A percentile compares a stretch with the other conserved stretches of the same genome.
These are phyloP conservation scores for Boletus albobrunnescens DNA, from an alignment of 1,284 basidiomycete genomes.

Conservation along the genomic window DNA sequence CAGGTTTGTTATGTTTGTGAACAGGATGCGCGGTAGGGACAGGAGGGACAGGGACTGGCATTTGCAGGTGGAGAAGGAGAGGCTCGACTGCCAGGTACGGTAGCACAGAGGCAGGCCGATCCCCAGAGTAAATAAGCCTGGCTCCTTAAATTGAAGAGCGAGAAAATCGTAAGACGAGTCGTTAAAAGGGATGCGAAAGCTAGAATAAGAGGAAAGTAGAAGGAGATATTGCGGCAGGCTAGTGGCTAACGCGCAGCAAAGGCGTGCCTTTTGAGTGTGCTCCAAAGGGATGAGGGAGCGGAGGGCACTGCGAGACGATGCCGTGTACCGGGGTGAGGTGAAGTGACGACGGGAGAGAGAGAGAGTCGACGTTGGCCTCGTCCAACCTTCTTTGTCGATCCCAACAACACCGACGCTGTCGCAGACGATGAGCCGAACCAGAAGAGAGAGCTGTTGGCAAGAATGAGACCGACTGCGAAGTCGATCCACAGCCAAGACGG, in stretches of 20 bases:
- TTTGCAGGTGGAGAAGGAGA: conserved; percentile 47
- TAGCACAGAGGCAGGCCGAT: conserved; percentile 37
- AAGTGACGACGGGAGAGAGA: conserved; percentile 13
- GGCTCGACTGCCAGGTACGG: conserved; percentile 41
- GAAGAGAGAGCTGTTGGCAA: conserved; percentile 36
- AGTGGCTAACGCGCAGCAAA: conserved; percentile 83
- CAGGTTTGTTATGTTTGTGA: conserved; percentile 49
- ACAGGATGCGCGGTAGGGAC: conserved; percentile 57
- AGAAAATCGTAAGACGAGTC: conserved; percentile 43
- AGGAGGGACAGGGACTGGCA: conserved; percentile 78
- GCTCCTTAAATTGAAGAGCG: conserved; percentile 29
- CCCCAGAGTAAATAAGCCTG: conserved; percentile 36
- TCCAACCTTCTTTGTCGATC: conserved; percentile 34
- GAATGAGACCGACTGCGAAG: conserved; percentile 39
- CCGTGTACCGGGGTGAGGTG: conserved; percentile 18
- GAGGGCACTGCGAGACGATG: conserved; percentile 21
- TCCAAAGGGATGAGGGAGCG: conserved; percentile 29
- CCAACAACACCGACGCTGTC: conserved; percentile 43
- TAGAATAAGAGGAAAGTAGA: conserved; percentile 31
- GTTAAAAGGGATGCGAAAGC: conserved; percentile 44
- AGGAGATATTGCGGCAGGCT: conserved; percentile 27
- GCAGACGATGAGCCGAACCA: conserved; percentile 36
- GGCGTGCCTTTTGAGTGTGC: conserved; percentile 77
- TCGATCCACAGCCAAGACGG: conserved; percentile 44
- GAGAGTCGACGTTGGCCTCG: conserved; percentile 21